Evolutionary conservation across 345 rosid genomes (phyloP), one percentile per base, ranked within the genome.

Genomic region (Alliaria petiolata): DNA sequence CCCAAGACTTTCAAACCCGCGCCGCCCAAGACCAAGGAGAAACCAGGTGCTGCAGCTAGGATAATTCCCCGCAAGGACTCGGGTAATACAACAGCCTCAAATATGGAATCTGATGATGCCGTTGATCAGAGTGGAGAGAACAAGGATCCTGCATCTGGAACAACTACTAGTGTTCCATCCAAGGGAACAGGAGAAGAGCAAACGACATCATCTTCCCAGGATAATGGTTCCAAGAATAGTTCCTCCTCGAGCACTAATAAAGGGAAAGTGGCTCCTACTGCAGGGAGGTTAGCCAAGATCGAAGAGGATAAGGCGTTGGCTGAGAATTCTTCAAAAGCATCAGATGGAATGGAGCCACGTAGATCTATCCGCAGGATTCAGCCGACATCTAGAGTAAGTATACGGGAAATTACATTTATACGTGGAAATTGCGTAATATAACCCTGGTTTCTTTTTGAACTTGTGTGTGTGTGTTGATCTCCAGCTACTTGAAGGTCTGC

Each of bases 341-440:
- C 75, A 39, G 91, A 85, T 14, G 72, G 49, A 40, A 63, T 54
- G 56, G 99, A 89, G 81, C 98, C 95, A 33, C 95, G 99, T n/a
- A 84, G 99, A 79, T 95, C 98, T 55, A 77, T 71, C 50, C 96
- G 98, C 53, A 86, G 87, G 81, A 95, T 95, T 75, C 97, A 90
- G 82, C 99, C 99, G 62, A 95, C 99, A 14, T 95, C 98, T 50
- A 87, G 95, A 76, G 99, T 92, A 80, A 84, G 97, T 69, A 8
- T 9, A 52, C 38, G 8, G 14, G 50, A 25, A 15, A 13, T 3
- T 43, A 30, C 17, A 45, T 40, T 12, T 9, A 43, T 55, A 51
- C 12, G 11, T 43, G 13, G 49, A 53, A 52, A 36, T 65, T 35
- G 47, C 77, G n/a, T 55, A 52, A 12, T n/a, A n/a, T 35, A 22